A percentile compares a stretch with the other conserved stretches of the same genome.
These are phyloP conservation scores for Sideroxylon spinosum DNA, from an alignment of 179 eudicot genomes.

Conservation along the genomic window DNA sequence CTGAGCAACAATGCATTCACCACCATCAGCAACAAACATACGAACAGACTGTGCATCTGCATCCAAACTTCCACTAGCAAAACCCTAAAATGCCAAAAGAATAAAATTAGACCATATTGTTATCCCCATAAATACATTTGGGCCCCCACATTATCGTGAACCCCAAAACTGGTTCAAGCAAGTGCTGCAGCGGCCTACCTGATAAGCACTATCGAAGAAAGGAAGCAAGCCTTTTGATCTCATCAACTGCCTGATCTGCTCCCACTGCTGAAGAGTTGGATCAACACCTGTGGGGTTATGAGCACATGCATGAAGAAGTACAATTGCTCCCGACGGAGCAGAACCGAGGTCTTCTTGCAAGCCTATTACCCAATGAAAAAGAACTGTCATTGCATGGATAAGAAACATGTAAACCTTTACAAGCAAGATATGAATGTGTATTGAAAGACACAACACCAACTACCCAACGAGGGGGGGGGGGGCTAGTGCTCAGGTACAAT, in stretches of 20 bases:
- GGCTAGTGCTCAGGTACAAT: not conserved
- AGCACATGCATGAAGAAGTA: conserved; percentile 97
- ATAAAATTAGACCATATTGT: not conserved
- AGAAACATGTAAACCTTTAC: not conserved
- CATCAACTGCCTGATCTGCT: conserved; percentile 69
- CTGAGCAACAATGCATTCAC: conserved; percentile 91
- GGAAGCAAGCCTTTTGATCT: conserved; percentile 78
- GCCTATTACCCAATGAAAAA: conserved; percentile 38
- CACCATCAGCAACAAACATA: conserved; percentile 88
- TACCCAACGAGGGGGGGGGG: not conserved
- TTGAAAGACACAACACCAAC: not conserved
- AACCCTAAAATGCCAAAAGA: conserved; percentile 50
- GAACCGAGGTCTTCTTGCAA: conserved; percentile 84
- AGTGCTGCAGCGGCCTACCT: conserved; percentile 42
- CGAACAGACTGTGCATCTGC: conserved; percentile 82
- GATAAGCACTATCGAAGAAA: conserved; percentile 98
- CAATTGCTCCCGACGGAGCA: conserved; percentile 88
- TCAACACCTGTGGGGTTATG: conserved; percentile 99
- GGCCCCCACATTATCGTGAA: not conserved
- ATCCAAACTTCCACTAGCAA: conserved; percentile 94
- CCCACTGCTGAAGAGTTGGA: conserved; percentile 91
- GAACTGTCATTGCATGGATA: conserved; percentile 7
- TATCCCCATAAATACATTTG: not conserved
- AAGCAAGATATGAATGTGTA: not conserved
- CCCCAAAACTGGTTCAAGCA: not conserved